A percentile compares a stretch with the other conserved stretches of the same genome.
These are phyloP conservation scores for Schwanniomyces vanrijiae DNA, from an alignment of 805 yeast genomes.

Conservation along the genomic window DNA sequence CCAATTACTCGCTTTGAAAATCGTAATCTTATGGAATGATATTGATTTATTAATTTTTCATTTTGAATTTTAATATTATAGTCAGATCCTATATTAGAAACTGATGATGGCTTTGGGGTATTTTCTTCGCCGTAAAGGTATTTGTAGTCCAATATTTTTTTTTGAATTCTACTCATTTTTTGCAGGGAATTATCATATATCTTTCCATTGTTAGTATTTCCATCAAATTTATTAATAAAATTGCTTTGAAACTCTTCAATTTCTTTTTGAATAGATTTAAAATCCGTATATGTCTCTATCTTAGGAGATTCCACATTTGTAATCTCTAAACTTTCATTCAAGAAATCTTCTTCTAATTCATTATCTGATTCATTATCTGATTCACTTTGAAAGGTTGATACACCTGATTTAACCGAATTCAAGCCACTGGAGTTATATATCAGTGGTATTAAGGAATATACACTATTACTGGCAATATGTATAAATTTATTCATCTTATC, in stretches of 20 bases:
- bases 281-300: constrained; percentile 7
- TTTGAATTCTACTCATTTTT: constrained; percentile 31
- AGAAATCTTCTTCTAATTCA: constrained; percentile 3
- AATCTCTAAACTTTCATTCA: constrained; percentile 1
- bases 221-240: constrained; percentile 23
- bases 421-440: not conserved
- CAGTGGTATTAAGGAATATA: constrained; percentile 16
- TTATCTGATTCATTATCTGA: constrained; percentile 16
- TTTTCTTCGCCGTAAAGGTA: constrained; percentile 9
- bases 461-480: constrained; percentile 15
- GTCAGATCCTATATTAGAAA: constrained; percentile 2
- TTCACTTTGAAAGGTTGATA: constrained; percentile 22
- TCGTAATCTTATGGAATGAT: constrained; percentile 36
- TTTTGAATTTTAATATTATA: constrained; percentile 33
- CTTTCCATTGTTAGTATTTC: not conserved
- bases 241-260: constrained; percentile 29
- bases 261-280: constrained; percentile 19
- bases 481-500: constrained; percentile 13
- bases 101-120: not conserved
- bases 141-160: constrained; percentile 33
- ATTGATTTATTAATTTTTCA: constrained; percentile 35
- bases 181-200: not conserved
- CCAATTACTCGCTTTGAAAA: constrained; percentile 17
- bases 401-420: not conserved
- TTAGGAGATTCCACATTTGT: not conserved